phyloP scores from a whole-genome alignment of 176 grass and related monocot species.

The Secale cereale region DNA sequence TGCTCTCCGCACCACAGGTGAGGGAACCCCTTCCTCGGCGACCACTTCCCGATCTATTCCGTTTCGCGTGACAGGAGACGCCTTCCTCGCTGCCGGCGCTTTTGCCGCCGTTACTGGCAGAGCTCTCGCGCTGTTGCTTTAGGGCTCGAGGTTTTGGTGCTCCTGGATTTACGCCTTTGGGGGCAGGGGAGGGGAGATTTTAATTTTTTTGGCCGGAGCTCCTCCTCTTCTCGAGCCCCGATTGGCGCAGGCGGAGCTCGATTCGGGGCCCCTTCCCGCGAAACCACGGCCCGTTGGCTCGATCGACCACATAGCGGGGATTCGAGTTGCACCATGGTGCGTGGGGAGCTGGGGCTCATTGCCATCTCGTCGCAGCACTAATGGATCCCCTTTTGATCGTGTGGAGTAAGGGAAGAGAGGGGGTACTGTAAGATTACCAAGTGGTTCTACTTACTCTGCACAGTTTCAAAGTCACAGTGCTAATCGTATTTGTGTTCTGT shows the following conservation, averaged over 20 bases:
- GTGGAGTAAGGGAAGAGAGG: background rate
- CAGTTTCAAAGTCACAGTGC: background rate
- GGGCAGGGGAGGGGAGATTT: background rate
- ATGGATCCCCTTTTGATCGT: background rate
- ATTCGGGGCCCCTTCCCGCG: background rate
- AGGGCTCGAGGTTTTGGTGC: background rate
- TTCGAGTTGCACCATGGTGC: background rate
- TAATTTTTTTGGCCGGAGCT: background rate
- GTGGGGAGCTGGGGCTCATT: background rate
- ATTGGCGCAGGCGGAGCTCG: background rate
- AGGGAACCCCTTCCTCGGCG: background rate
- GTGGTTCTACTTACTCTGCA: background rate
- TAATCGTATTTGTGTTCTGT: background rate
- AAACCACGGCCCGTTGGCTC: background rate
- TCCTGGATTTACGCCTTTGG: background rate
- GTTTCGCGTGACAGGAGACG: background rate
- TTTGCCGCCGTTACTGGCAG: background rate
- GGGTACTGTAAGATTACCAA: background rate
- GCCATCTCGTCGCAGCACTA: background rate
- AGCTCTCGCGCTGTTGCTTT: background rate
- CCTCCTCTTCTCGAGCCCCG: background rate
- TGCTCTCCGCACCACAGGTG: conserved; percentile 24
- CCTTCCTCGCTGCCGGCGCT: background rate
- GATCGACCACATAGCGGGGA: background rate
- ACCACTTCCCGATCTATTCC: background rate